Evolutionary conservation across 2,329 filamentous ascomycete genomes (phyloP), one percentile per base, ranked within the genome.

Genomic region (Plenodomus tracheiphilus): DNA sequence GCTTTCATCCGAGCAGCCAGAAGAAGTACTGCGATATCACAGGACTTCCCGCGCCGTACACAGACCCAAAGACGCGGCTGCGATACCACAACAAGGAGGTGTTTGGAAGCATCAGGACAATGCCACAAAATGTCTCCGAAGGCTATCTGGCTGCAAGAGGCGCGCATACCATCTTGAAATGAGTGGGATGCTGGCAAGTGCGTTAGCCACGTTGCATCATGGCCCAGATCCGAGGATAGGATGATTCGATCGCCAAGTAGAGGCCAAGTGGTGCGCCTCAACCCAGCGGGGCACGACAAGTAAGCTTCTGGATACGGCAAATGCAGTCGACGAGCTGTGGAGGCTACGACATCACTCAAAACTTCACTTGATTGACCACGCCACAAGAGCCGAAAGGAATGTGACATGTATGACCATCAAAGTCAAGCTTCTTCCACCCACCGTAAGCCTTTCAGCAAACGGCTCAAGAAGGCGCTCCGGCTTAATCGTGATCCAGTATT

Each of bases 351-450:
- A 8, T 4, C 11, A 32, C 13, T 32, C 13, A 10, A n/a, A 4
- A 15, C 28, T 32, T 32, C 28, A 15, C 28, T 32, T 32, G 6
- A 15, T 4, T 15, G 28, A 32, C 28, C 4, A 15, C 11, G 13
- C 28, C 4, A 15, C 11, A 15, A 32, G 28, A 32, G 28, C 28
- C 4, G 28, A 32, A 32, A 15, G 11, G 13, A 11, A 32, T 32
- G 28, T 32, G 8, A 54, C 56, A 82, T 93, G 89, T 94, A 76
- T 79, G 88, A 87, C 83, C 88, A 86, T 84, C 89, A 89, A 90
- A 96, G 90, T 96, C 92, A 96, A 96, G 84, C 90, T 79, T 82
- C 86, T 84, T 87, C 90, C 88, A 96, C 85, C 86, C 89, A 88
- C 85, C 85, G 79, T 76, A 73, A 73, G 79, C 84, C 88, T 95